phyloP scores from a whole-genome alignment of 805 yeast genomes.

The Kazachstania taianensis region DNA sequence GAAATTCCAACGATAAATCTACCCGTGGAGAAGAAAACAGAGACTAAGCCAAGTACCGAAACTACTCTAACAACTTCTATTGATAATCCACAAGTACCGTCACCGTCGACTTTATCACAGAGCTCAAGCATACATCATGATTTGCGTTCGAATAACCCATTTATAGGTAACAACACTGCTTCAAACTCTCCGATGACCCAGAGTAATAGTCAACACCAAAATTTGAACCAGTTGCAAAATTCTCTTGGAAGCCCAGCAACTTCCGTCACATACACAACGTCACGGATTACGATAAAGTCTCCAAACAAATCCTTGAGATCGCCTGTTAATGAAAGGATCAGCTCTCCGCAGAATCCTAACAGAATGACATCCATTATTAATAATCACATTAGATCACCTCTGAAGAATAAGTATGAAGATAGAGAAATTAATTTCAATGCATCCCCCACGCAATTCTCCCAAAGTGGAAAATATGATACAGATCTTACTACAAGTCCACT shows the following conservation, averaged over 20 bases:
- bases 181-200: too few species aligned
- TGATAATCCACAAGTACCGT: too few species aligned
- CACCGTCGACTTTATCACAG: too few species aligned
- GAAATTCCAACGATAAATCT: background rate
- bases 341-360: slow-evolving; percentile 16
- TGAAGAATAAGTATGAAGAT: slow-evolving; percentile 9
- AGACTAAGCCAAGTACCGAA: too few species aligned
- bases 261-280: slow-evolving; percentile 29
- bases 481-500: slow-evolving; percentile 1
- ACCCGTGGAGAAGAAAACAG: background rate
- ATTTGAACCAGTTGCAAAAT: too few species aligned
- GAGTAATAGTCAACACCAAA: too few species aligned
- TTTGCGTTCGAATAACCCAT: too few species aligned
- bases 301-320: slow-evolving; percentile 14
- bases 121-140: too few species aligned
- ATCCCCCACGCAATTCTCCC: slow-evolving; percentile 2
- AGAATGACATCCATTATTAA: slow-evolving; percentile 27
- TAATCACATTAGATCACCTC: slow-evolving; percentile 27
- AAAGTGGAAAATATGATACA: background rate
- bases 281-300: slow-evolving; percentile 28
- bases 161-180: too few species aligned
- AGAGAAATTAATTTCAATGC: slow-evolving; percentile 3
- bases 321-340: slow-evolving; percentile 2
- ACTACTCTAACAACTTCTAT: too few species aligned
- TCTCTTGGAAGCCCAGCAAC: slow-evolving; percentile 25